Percentiles rank a stretch among this genome's conserved stretches.
These are phyloP conservation scores for Boletus fagicola DNA, from an alignment of 768 basidiomycete genomes.

Conservation along the genomic window DNA sequence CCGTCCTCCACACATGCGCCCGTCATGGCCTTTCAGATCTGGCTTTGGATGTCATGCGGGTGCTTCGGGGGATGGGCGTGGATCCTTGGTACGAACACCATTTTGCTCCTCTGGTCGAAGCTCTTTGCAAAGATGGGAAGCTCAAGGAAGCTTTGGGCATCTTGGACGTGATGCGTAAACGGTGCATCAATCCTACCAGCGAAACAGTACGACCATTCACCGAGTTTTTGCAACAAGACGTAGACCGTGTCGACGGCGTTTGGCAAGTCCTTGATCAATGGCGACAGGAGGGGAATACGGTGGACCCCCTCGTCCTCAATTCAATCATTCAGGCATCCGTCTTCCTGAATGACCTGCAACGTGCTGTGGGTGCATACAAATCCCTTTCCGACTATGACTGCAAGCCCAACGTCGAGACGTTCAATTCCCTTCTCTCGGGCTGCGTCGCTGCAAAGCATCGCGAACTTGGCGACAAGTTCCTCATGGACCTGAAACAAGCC, in stretches of 20 bases:
- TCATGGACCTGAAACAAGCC: constrained; percentile 62
- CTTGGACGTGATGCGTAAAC: constrained; percentile 57
- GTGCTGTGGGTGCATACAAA: constrained; percentile 76
- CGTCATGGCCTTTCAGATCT: constrained; percentile 71
- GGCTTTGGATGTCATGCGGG: constrained; percentile 60
- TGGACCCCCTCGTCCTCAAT: constrained; percentile 65
- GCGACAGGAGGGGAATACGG: constrained; percentile 44
- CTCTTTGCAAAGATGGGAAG: constrained; percentile 56
- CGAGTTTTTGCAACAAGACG: constrained; percentile 43
- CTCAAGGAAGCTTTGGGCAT: constrained; percentile 62
- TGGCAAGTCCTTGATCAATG: constrained; percentile 66
- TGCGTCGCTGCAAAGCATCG: constrained; percentile 60
- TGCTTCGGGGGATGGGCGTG: constrained; percentile 48
- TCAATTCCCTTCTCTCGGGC: constrained; percentile 65
- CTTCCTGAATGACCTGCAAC: constrained; percentile 62
- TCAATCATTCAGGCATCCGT: constrained; percentile 65
- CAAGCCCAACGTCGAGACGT: constrained; percentile 60
- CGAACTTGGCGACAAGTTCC: constrained; percentile 63
- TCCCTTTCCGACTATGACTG: constrained; percentile 54
- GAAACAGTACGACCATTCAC: constrained; percentile 57
- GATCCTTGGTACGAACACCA: constrained; percentile 65
- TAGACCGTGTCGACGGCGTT: constrained; percentile 58
- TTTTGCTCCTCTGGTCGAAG: constrained; percentile 73
- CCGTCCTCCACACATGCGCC: constrained; percentile 70
- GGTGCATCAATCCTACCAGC: constrained; percentile 46